phyloP scores from a whole-genome alignment of 805 yeast genomes.

The Saturnispora sanitii region DNA sequence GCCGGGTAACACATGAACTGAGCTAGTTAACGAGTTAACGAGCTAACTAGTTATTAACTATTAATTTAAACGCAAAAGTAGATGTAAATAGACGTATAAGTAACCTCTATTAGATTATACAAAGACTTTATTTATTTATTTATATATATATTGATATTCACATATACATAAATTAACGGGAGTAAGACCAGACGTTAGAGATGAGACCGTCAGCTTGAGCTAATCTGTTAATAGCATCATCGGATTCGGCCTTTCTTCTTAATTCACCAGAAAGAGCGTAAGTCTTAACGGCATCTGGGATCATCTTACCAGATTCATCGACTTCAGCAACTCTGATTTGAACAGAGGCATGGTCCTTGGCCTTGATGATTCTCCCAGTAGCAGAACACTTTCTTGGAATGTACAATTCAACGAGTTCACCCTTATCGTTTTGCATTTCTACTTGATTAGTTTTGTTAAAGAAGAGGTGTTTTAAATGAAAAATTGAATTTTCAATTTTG shows the following conservation, averaged over 20 bases:
- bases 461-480: neutral
- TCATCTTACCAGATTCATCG: constrained; percentile 92
- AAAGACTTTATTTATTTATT: too few species aligned
- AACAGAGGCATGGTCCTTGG: constrained; percentile 99
- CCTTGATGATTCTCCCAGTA: constrained; percentile 99
- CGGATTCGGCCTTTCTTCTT: constrained; percentile 99
- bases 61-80: too few species aligned
- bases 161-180: constrained; percentile 52
- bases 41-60: too few species aligned
- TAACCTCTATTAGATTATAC: too few species aligned
- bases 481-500: neutral
- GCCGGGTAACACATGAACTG: constrained; percentile 13
- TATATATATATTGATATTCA: too few species aligned
- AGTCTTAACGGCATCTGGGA: constrained; percentile 83
- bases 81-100: too few species aligned
- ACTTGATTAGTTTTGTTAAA: neutral
- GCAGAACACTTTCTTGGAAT: constrained; percentile 99
- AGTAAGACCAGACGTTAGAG: constrained; percentile 91
- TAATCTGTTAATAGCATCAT: constrained; percentile 97
- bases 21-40: too few species aligned
- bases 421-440: constrained; percentile 99
- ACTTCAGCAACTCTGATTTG: constrained; percentile 98
- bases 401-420: constrained; percentile 99
- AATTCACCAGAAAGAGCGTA: constrained; percentile 96
- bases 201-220: constrained; percentile 98